A percentile compares a stretch with the other conserved stretches of the same genome.
Conservation (phyloP, 208 protist genomes). For the Eutreptiella sp. region DNA sequence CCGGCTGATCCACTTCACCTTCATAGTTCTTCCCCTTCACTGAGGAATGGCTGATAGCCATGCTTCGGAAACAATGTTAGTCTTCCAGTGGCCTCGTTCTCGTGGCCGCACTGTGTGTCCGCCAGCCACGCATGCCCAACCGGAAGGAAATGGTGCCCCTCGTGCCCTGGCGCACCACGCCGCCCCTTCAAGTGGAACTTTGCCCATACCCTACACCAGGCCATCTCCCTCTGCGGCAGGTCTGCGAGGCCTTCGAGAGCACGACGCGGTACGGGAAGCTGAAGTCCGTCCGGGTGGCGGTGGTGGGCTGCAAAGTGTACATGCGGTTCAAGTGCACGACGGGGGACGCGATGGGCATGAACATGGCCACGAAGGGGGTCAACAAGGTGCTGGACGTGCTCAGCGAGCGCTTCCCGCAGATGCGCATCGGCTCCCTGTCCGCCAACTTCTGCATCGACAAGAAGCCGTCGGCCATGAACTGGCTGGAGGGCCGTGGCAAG, state of each 20-base stretch:
- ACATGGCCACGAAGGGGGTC: constrained; percentile 98
- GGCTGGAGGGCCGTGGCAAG: constrained; percentile 93
- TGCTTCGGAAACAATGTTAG: too few relatives aligned
- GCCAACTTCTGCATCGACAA: constrained; percentile 98
- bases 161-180: too few relatives aligned
- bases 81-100: too few relatives aligned
- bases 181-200: too few relatives aligned
- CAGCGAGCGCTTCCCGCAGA: constrained; percentile 76
- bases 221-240: too few relatives aligned
- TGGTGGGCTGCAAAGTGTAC: constrained; percentile 82
- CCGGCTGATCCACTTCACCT: too few relatives aligned
- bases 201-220: too few relatives aligned
- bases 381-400: constrained; percentile 78
- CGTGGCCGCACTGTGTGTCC: too few relatives aligned
- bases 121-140: too few relatives aligned
- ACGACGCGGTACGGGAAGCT: constrained; percentile 89
- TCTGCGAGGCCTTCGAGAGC: constrained; percentile 79
- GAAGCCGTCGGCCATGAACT: constrained; percentile 96
- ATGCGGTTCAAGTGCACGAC: constrained; percentile 85
- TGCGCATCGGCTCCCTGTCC: constrained; percentile 79
- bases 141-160: too few relatives aligned
- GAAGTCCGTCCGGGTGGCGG: constrained; percentile 61
- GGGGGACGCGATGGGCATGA: constrained; percentile 99
- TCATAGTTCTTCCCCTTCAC: too few relatives aligned
- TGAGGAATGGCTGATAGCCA: too few relatives aligned